phyloP scores from a whole-genome alignment of 805 yeast genomes.

The Myxozyma neglecta region DNA sequence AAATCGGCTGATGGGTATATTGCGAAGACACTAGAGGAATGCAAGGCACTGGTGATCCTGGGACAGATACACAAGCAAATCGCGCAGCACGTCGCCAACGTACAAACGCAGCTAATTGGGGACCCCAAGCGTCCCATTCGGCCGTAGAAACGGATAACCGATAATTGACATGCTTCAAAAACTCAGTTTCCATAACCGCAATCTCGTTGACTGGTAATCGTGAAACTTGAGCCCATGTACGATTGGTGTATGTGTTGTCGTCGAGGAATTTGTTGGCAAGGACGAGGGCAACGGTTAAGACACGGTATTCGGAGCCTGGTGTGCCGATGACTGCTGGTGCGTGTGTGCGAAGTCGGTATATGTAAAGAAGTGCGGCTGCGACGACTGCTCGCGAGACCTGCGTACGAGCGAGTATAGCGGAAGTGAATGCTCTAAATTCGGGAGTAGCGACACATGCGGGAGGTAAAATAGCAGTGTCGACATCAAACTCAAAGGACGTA shows the following conservation, averaged over 20 bases:
- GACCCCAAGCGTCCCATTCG: constrained; percentile 22
- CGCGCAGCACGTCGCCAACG: constrained; percentile 11
- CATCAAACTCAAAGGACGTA: no score
- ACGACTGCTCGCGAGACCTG: constrained; percentile 39
- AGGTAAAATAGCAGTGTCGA: neutral
- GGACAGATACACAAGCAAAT: constrained; percentile 19
- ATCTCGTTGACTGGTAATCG: constrained; percentile 64
- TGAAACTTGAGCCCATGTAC: constrained; percentile 96
- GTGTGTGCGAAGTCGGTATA: constrained; percentile 36
- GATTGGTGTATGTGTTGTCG: constrained; percentile 93
- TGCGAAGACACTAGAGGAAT: neutral
- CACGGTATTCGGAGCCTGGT: constrained; percentile 41
- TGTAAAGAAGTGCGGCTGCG: constrained; percentile 40
- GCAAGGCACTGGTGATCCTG: constrained; percentile 19
- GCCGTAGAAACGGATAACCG: constrained; percentile 16
- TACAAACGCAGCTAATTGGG: constrained; percentile 17
- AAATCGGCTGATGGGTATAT: neutral
- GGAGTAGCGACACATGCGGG: constrained; percentile 30
- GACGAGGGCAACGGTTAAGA: constrained; percentile 64
- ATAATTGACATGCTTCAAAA: constrained; percentile 17
- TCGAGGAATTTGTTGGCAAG: constrained; percentile 93
- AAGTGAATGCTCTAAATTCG: constrained; percentile 37
- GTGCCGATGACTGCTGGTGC: constrained; percentile 33
- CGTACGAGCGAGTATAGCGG: constrained; percentile 36
- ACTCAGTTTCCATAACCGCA: constrained; percentile 30